Evolutionary conservation across 2,329 filamentous ascomycete species (phyloP).

Genomic region (Penicillium janthinellum): DNA sequence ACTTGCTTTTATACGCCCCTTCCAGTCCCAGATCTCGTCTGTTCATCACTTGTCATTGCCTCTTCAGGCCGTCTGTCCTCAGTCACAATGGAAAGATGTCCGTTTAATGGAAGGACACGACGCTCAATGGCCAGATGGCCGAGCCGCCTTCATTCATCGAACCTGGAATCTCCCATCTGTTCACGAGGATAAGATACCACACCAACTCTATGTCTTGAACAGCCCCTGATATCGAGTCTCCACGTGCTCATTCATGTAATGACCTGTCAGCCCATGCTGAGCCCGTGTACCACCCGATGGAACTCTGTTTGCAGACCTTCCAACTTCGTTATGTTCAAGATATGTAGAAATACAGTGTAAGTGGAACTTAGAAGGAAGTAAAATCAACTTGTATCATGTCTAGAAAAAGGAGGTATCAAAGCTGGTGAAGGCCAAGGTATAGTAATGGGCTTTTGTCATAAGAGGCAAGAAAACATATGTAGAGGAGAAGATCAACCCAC

Average conservation of each 20-base stretch:
- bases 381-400: no score
- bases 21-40: no score
- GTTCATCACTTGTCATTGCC: not conserved
- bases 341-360: no score
- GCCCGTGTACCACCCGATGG: not conserved
- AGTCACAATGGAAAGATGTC: not conserved
- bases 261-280: not conserved
- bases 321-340: no score
- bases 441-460: no score
- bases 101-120: not conserved
- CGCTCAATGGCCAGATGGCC: not conserved
- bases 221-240: not conserved
- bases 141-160: not conserved
- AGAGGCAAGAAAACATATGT: no score
- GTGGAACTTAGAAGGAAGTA: no score
- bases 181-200: not conserved
- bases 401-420: no score
- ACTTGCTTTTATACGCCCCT: no score
- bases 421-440: no score
- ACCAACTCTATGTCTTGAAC: not conserved
- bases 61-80: not conserved
- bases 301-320: no score
- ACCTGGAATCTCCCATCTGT: not conserved
- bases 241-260: not conserved
- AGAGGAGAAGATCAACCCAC: no score